phyloP scores from a whole-genome alignment of 768 basidiomycete species.

The Auricularia sp. region DNA sequence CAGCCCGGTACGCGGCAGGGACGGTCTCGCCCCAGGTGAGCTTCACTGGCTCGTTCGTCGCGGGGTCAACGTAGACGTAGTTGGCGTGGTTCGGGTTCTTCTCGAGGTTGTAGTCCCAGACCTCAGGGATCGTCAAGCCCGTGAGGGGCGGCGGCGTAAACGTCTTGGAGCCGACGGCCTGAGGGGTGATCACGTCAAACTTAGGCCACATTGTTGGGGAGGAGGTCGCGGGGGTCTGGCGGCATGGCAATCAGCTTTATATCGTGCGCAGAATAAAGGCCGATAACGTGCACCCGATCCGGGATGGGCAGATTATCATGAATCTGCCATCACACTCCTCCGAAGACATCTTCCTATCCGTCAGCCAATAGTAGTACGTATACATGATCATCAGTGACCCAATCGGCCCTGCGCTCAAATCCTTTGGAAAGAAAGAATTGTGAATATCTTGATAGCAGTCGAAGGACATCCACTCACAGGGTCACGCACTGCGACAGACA shows the following conservation, averaged over 20 bases:
- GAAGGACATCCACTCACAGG: no score
- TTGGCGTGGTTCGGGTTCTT: conserved; percentile 24
- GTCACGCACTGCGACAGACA: no score
- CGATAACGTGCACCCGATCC: no score
- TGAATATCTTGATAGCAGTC: no score
- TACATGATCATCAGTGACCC: no score
- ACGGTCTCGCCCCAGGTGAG: conserved; percentile 12
- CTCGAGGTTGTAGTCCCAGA: conserved; percentile 23
- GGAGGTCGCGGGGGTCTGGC: neutral
- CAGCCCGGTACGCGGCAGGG: conserved; percentile 11
- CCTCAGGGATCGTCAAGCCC: conserved; percentile 24
- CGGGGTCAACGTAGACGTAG: conserved; percentile 19
- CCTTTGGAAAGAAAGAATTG: no score
- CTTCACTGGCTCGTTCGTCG: conserved; percentile 3
- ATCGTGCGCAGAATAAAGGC: neutral
- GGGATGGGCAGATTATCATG: no score
- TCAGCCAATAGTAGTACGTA: no score
- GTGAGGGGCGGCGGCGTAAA: conserved; percentile 28
- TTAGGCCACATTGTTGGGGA: neutral
- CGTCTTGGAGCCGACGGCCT: conserved; percentile 23
- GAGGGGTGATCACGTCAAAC: conserved; percentile 3
- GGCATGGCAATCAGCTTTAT: conserved; percentile 1
- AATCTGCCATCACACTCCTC: no score
- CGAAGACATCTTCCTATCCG: no score
- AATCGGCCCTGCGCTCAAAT: no score